Percentiles rank a stretch among this genome's conserved stretches.
Conservation (phyloP, 805 yeast genomes). For the Kuraishia ogatae region DNA sequence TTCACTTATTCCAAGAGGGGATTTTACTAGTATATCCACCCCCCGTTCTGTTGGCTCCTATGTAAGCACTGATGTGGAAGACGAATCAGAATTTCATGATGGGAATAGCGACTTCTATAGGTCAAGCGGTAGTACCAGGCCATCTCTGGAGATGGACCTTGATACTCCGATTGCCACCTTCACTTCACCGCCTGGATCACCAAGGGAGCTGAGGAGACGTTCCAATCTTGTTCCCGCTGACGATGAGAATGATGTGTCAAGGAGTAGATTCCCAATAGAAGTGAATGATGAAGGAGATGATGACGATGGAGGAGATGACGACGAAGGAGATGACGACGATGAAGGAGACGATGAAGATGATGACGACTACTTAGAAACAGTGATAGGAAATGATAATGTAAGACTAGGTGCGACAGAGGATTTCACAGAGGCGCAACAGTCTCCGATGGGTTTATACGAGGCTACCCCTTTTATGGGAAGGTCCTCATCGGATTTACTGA, state of each 20-base stretch:
- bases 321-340: conserved; percentile 4
- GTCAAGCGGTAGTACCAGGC: background rate
- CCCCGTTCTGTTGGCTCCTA: background rate
- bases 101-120: background rate
- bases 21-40: background rate
- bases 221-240: conserved; percentile 14
- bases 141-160: background rate
- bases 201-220: conserved; percentile 11
- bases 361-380: conserved; percentile 11
- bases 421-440: background rate
- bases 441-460: background rate
- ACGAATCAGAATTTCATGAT: background rate
- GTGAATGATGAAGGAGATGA: conserved; percentile 20
- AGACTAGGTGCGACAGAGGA: background rate
- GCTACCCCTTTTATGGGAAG: background rate
- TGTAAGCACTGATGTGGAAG: background rate
- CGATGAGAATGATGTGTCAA: conserved; percentile 20
- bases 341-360: conserved; percentile 16
- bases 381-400: background rate
- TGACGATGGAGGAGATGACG: conserved; percentile 1
- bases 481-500: background rate
- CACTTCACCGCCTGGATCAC: background rate
- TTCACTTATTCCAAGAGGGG: background rate
- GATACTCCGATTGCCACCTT: background rate
- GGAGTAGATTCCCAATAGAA: conserved; percentile 7